Evolutionary conservation across 805 yeast species (phyloP), one percentile per base, ranked within the genome.

Genomic region (Metschnikowia aberdeeniae): DNA sequence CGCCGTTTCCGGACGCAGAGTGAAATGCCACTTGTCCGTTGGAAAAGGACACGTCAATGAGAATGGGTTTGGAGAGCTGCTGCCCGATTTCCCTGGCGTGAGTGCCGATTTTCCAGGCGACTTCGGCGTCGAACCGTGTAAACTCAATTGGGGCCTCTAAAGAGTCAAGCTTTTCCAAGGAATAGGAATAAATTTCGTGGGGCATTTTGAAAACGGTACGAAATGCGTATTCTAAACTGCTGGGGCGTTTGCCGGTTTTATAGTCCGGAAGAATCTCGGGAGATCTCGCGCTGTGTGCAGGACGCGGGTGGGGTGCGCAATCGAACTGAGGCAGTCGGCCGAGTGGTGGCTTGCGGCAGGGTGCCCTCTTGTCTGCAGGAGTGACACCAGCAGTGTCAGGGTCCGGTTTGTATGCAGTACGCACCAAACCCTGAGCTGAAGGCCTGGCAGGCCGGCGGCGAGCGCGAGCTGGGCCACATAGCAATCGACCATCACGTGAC

Each of bases 11-110:
- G 13, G 70, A 62, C 20, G 60, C 64, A 5, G 73, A 52, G 47
- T 77, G 78, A 66, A 76, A 79, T 29, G 78, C 55, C 12, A 66
- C 65, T 34, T 73, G 78, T 4, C 80, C 80, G 20, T 66, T 61
- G 4, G 71, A 51, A 6, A 74, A 59, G 11, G 78, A 58, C 49
- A 80, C 68, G 46, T 79, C 80, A 45, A 80, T 72, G 9, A 73
- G 73, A 20, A 77, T 64, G 0, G 75, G 57, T 38, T 61, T 64
- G n/a, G 45, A 34, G 1, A 60, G 60, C 31, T 52, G 42, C 22
- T 57, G 42, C 1, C 76, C 73, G 9, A 61, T 38, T 3, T 64
- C 57, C 40, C 78, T 60, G 6, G 77, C 73, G 26, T 63, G 56
- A 3, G 43, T 36, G 6, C 83, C 83, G 12, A 79, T 53, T 36